Percentiles rank a stretch among this genome's conserved stretches.
These are phyloP conservation scores for Polygonum aviculare DNA, from an alignment of 148 eudicot genomes.

Conservation along the genomic window DNA sequence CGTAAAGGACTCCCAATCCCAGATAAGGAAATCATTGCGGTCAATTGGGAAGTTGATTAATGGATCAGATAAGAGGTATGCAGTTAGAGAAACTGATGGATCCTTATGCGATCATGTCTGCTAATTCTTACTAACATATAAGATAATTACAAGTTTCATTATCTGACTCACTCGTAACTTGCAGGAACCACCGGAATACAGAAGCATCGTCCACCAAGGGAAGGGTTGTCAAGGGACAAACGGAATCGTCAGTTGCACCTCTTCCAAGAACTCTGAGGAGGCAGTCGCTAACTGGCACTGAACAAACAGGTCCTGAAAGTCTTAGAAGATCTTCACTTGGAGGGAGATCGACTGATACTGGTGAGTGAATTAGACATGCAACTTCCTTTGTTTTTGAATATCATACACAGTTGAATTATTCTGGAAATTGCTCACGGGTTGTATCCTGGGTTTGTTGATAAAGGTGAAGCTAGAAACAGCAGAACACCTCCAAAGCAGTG, in stretches of 20 bases:
- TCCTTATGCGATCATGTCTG: slow-evolving; percentile 1
- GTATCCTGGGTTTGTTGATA: slow-evolving; percentile 23
- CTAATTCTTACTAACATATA: not conserved
- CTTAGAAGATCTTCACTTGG: slow-evolving; percentile 64
- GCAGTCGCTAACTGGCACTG: slow-evolving; percentile 63
- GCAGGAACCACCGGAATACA: not conserved
- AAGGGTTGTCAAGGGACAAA: slow-evolving; percentile 14
- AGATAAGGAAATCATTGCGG: slow-evolving; percentile 69
- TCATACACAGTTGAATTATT: not conserved
- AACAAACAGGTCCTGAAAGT: slow-evolving; percentile 28
- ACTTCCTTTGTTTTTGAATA: not conserved
- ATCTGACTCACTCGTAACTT: not conserved
- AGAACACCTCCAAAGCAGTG: slow-evolving; percentile 64
- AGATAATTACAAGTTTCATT: too few relatives aligned
- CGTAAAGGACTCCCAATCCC: slow-evolving; percentile 80
- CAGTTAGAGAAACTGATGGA: not conserved
- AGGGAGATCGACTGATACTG: slow-evolving; percentile 37
- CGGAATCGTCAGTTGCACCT: slow-evolving; percentile 33
- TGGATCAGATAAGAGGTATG: slow-evolving; percentile 79
- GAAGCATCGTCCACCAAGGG: slow-evolving; percentile 31
- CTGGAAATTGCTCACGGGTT: not conserved
- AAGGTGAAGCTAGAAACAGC: slow-evolving; percentile 29
- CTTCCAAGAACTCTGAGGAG: slow-evolving; percentile 45
- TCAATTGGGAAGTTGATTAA: slow-evolving; percentile 75
- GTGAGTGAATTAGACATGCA: slow-evolving; percentile 33